Conservation (phyloP, 768 basidiomycete species). For the Serendipita sp. region DNA sequence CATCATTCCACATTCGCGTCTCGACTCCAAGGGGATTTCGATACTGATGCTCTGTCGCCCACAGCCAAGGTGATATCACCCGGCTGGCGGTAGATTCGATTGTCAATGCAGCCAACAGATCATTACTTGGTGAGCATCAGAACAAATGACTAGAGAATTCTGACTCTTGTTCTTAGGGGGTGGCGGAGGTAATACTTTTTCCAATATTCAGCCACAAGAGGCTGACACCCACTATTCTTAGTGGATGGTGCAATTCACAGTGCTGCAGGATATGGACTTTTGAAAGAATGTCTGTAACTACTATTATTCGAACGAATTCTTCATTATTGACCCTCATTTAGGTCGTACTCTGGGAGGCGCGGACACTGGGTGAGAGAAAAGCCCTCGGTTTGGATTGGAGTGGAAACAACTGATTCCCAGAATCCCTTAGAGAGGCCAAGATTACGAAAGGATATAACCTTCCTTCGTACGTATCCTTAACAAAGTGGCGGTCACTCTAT, state of each 20-base stretch:
- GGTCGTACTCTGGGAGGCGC: conserved; percentile 53
- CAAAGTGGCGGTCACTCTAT: no score
- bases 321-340: conserved; percentile 16
- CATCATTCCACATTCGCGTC: not conserved
- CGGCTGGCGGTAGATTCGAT: conserved; percentile 51
- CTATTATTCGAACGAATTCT: not conserved
- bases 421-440: conserved; percentile 34
- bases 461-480: conserved; percentile 41
- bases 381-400: not conserved
- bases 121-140: conserved; percentile 37
- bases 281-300: conserved; percentile 45
- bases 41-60: not conserved
- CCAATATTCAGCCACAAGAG: not conserved
- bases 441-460: conserved; percentile 63
- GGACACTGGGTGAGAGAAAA: conserved; percentile 30
- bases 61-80: conserved; percentile 69
- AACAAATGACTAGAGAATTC: no score
- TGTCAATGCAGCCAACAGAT: conserved; percentile 69
- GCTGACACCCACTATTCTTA: conserved; percentile 14
- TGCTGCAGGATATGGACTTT: conserved; percentile 49
- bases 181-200: conserved; percentile 42
- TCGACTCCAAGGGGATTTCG: not conserved
- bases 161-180: conserved; percentile 34
- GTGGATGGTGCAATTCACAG: conserved; percentile 73
- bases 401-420: not conserved